Percentiles rank a stretch among this genome's conserved stretches.
Evolutionary conservation across 768 basidiomycete genomes (phyloP).

Genomic region (Trametes maxima): DNA sequence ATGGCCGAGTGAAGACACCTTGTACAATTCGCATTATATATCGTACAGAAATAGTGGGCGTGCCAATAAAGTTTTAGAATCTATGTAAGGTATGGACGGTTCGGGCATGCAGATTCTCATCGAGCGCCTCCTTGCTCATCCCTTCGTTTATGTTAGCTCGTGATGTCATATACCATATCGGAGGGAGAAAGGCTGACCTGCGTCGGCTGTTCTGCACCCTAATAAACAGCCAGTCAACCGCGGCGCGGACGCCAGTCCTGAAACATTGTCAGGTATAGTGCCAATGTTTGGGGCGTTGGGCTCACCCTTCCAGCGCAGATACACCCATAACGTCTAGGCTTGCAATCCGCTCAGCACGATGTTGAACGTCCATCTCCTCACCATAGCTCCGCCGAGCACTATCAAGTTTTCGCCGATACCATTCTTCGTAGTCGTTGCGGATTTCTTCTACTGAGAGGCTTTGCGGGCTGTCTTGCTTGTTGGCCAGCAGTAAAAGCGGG

Average conservation of each 20-base stretch:
- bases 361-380: constrained; percentile 33
- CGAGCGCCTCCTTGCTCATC: constrained; percentile 10
- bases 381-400: constrained; percentile 58
- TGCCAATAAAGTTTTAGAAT: too few relatives aligned
- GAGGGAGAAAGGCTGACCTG: constrained; percentile 42
- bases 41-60: neutral
- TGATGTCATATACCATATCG: neutral
- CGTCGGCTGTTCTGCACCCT: constrained; percentile 86
- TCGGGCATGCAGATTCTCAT: neutral
- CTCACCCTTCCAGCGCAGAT: constrained; percentile 88
- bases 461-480: constrained; percentile 88
- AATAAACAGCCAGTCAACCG: constrained; percentile 93
- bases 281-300: constrained; percentile 2
- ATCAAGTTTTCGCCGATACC: constrained; percentile 77
- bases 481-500: constrained; percentile 89
- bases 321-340: constrained; percentile 78
- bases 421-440: constrained; percentile 83
- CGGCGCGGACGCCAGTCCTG: constrained; percentile 69
- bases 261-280: neutral
- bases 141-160: neutral
- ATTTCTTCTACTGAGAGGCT: constrained; percentile 91
- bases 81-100: too few relatives aligned
- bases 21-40: neutral
- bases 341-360: constrained; percentile 43
- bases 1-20: too few relatives aligned